phyloP scores from a whole-genome alignment of 371 early-diverging fungal genomes.

The Syncephalis plumigaleata region DNA sequence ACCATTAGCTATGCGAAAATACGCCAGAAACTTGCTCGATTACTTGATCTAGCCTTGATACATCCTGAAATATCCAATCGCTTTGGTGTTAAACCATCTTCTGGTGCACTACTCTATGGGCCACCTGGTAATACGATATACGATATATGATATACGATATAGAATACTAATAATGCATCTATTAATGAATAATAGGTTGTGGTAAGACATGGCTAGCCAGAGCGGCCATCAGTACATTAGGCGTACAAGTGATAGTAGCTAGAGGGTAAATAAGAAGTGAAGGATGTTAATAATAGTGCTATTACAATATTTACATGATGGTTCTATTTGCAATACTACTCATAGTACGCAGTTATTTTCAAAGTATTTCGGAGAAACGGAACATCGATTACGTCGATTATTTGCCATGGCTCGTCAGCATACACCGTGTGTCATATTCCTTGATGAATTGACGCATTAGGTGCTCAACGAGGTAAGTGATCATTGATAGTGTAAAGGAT shows the following conservation, averaged over 20 bases:
- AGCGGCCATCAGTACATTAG: slow-evolving; percentile 46
- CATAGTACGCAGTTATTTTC: slow-evolving; percentile 28
- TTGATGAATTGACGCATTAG: slow-evolving; percentile 85
- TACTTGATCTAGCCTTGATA: slow-evolving; percentile 47
- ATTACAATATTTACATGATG: no score
- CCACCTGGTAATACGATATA: slow-evolving; percentile 43
- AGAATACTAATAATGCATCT: neutral
- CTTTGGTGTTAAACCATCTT: slow-evolving; percentile 54
- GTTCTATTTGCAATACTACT: neutral
- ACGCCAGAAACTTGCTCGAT: slow-evolving; percentile 49
- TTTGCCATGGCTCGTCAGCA: slow-evolving; percentile 69
- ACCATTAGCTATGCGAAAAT: slow-evolving; percentile 24
- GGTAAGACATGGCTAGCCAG: slow-evolving; percentile 72
- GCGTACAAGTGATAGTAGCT: slow-evolving; percentile 57
- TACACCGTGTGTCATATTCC: slow-evolving; percentile 75
- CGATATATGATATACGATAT: no score
- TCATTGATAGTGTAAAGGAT: slow-evolving; percentile 5
- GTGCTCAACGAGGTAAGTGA: slow-evolving; percentile 48
- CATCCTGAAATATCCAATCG: slow-evolving; percentile 19
- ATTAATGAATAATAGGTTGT: slow-evolving; percentile 32
- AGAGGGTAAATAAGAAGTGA: slow-evolving; percentile 30
- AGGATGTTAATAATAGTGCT: neutral
- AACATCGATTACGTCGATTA: slow-evolving; percentile 54
- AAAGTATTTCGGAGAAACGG: slow-evolving; percentile 86
- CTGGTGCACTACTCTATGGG: slow-evolving; percentile 71